A percentile compares a stretch with the other conserved stretches of the same genome.
Evolutionary conservation across 2,329 filamentous ascomycete genomes (phyloP).

Genomic region (Fusarium goolgardi): DNA sequence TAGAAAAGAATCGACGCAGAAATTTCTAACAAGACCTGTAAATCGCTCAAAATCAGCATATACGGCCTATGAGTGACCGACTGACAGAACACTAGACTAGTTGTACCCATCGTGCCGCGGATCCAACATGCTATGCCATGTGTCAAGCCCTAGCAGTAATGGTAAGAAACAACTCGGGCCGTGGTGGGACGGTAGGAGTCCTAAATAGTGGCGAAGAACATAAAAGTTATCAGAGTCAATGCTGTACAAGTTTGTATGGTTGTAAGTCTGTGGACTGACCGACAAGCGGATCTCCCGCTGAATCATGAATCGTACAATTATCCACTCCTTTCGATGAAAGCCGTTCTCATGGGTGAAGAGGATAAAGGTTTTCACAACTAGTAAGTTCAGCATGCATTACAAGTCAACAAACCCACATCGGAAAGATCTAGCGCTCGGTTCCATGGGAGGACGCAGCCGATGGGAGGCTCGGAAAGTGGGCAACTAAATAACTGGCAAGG

Average conservation of each 20-base stretch:
- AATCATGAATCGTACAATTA: slow-evolving; percentile 14
- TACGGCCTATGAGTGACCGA: background rate
- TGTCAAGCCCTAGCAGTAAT: background rate
- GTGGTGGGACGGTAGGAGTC: slow-evolving; percentile 6
- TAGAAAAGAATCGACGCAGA: background rate
- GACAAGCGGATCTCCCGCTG: slow-evolving; percentile 3
- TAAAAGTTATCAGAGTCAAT: background rate
- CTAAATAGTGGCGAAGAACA: slow-evolving; percentile 12
- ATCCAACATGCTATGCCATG: background rate
- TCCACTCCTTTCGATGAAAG: background rate
- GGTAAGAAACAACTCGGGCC: slow-evolving; percentile 9
- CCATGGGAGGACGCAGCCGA: background rate
- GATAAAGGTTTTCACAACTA: slow-evolving; percentile 6
- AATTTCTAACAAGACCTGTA: background rate
- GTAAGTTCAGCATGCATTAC: background rate
- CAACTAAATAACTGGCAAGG: slow-evolving; percentile 10
- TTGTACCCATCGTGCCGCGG: slow-evolving; percentile 10
- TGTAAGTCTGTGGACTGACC: background rate
- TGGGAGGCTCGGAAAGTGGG: background rate
- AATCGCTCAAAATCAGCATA: slow-evolving; percentile 23
- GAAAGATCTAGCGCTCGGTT: background rate
- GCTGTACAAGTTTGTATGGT: no score
- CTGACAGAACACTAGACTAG: slow-evolving; percentile 18
- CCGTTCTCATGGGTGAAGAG: background rate
- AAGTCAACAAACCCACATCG: background rate